Percentiles rank a stretch among this genome's conserved stretches.
phyloP scores from a whole-genome alignment of 2,329 filamentous ascomycete species.

The Pseudogymnoascus sp. region DNA sequence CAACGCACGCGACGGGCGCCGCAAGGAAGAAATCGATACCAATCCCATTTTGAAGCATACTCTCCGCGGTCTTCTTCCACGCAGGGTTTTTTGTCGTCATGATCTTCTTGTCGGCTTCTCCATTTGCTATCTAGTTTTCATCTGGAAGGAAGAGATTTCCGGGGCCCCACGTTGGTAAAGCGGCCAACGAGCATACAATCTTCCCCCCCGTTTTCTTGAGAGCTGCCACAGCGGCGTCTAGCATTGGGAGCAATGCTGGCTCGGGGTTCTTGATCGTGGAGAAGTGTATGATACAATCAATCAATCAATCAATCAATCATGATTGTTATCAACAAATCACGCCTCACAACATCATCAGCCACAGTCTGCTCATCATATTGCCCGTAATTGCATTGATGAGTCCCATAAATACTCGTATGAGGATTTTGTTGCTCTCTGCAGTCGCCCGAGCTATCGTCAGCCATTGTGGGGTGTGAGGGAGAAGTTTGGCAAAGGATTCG shows the following conservation, averaged over 20 bases:
- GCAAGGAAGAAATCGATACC: slow-evolving; percentile 94
- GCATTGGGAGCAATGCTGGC: slow-evolving; percentile 73
- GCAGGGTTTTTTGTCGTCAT: slow-evolving; percentile 82
- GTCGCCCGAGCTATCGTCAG: too few species aligned
- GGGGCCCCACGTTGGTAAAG: slow-evolving; percentile 87
- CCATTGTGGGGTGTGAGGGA: too few species aligned
- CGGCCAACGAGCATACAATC: slow-evolving; percentile 79
- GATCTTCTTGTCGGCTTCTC: slow-evolving; percentile 86
- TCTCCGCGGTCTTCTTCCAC: slow-evolving; percentile 79
- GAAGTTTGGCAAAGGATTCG: too few species aligned
- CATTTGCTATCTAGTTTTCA: slow-evolving; percentile 75
- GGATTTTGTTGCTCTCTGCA: too few species aligned
- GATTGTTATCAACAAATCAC: too few species aligned
- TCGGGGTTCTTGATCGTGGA: slow-evolving; percentile 83
- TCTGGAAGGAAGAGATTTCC: slow-evolving; percentile 79
- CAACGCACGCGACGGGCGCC: slow-evolving; percentile 85
- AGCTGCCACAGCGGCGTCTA: slow-evolving; percentile 78
- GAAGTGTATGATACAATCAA: too few species aligned
- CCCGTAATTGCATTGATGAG: too few species aligned
- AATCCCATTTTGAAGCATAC: slow-evolving; percentile 79
- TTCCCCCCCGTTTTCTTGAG: slow-evolving; percentile 85
- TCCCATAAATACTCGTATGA: too few species aligned
- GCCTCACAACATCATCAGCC: too few species aligned
- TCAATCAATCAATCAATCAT: too few species aligned
- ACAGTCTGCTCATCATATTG: too few species aligned